These are phyloP conservation scores for Sugiyamaella mastotermitis DNA, from an alignment of 805 yeast genomes.

Conservation along the genomic window DNA sequence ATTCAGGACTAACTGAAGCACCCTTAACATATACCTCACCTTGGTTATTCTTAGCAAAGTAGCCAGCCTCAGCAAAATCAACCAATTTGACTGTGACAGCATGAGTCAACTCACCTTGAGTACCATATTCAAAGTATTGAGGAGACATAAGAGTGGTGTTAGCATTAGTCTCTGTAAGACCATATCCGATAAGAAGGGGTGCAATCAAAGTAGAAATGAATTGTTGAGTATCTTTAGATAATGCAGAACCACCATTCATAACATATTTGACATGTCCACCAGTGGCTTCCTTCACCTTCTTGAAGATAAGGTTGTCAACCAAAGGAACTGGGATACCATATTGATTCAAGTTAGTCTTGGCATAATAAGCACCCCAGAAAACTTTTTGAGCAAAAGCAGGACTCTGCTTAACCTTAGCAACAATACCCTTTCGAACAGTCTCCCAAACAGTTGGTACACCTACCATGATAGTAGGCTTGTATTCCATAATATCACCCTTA, in stretches of 20 bases:
- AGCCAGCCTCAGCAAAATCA: slow-evolving; percentile 88
- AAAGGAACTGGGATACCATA: slow-evolving; percentile 73
- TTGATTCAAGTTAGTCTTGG: slow-evolving; percentile 58
- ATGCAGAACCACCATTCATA: slow-evolving; percentile 91
- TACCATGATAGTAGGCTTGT: slow-evolving; percentile 90
- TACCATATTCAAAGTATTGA: slow-evolving; percentile 59
- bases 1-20: slow-evolving; percentile 63
- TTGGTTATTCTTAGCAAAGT: slow-evolving; percentile 81
- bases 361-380: slow-evolving; percentile 82
- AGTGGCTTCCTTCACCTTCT: slow-evolving; percentile 85
- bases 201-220: slow-evolving; percentile 71
- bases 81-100: slow-evolving; percentile 81
- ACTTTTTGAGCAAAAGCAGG: slow-evolving; percentile 66
- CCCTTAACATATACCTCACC: slow-evolving; percentile 89
- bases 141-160: slow-evolving; percentile 70
- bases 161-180: slow-evolving; percentile 94
- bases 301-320: slow-evolving; percentile 71
- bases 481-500: slow-evolving; percentile 78
- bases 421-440: slow-evolving; percentile 84
- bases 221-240: slow-evolving; percentile 72
- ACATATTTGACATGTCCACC: slow-evolving; percentile 77
- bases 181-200: slow-evolving; percentile 91
- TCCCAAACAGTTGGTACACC: slow-evolving; percentile 99
- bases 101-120: slow-evolving; percentile 79
- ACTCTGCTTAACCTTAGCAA: slow-evolving; percentile 62